Conservation (phyloP, 176 grass and related monocot species). For the Avena insularis region DNA sequence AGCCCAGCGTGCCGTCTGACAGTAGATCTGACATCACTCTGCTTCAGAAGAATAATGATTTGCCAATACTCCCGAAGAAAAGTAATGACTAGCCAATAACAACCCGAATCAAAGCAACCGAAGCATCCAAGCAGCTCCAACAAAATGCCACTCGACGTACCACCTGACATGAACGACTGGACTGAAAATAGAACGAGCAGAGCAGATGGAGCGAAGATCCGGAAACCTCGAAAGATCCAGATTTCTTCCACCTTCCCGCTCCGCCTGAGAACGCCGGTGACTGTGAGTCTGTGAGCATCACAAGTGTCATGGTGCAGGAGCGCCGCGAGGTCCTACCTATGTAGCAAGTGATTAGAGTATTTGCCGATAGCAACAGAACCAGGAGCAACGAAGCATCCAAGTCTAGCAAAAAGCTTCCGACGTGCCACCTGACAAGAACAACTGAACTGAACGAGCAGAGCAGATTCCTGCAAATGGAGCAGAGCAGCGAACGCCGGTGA, state of each 20-base stretch:
- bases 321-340: slow-evolving; percentile 20
- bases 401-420: not conserved
- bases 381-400: not conserved
- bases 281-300: not conserved
- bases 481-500: slow-evolving; percentile 23
- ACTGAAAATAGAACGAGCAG: not conserved
- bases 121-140: not conserved
- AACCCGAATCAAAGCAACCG: not conserved
- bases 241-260: slow-evolving; percentile 19
- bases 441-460: not conserved
- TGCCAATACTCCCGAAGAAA: not conserved
- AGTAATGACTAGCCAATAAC: not conserved
- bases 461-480: slow-evolving; percentile 39
- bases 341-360: not conserved
- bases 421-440: slow-evolving; percentile 1
- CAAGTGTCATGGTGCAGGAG: slow-evolving; percentile 35
- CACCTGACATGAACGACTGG: slow-evolving; percentile 12
- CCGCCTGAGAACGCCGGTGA: slow-evolving; percentile 34
- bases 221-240: not conserved
- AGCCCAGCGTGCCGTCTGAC: not conserved
- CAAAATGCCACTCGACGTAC: not conserved
- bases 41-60: not conserved
- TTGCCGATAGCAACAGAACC: not conserved
- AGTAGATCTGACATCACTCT: not conserved
- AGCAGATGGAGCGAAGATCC: slow-evolving; percentile 39